Evolutionary conservation across 768 basidiomycete species (phyloP), one percentile per base, ranked within the genome.

Genomic region (Pisolithus orientalis): DNA sequence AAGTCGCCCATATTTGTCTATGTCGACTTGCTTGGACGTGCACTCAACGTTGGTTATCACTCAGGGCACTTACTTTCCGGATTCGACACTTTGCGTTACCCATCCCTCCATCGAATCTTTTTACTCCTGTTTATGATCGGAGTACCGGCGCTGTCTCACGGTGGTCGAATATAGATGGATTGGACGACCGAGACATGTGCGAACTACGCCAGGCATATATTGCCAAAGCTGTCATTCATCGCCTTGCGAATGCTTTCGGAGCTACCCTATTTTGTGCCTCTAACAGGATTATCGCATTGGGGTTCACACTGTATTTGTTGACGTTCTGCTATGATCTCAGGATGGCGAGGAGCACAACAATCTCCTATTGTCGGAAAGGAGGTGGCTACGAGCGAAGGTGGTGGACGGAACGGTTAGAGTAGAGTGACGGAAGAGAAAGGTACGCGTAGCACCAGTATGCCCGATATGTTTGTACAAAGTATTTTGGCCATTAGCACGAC

Each of bases 321-420:
- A 84, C 86, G 0, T 90, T 87, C 69, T 80, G 66, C 56, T 85
- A 78, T 63, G 89, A 91, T 65, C 74, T 88, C n/a, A 72, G 80
- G 46, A 73, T 78, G 64, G 75, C 80, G 4, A 82, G 78, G 28
- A 40, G 17, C 43, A 47, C 43, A 21, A 27, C 13, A 28, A 8
- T 25, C 11, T 34, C 32, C 32, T 13, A 21, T n/a, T 24, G 43
- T 27, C 9, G 43, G 3, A 2, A 44, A 44, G 25, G 43, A 27
- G 24, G 43, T 6, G 5, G 43, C 43, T 44, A 44, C 25, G 9
- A 27, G 13, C 17, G 13, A 44, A 44, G 43, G 21, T 21, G 21
- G 21, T 44, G 43, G 21, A 34, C 32, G 13, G 11, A 34, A 13
- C 11, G 32, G 11, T 34, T 10, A 34, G 32, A 34, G 32, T 34